Percentiles rank a stretch among this genome's conserved stretches.
Evolutionary conservation across 2,329 filamentous ascomycete species (phyloP).

Genomic region (Aspergillus eucalypticola): DNA sequence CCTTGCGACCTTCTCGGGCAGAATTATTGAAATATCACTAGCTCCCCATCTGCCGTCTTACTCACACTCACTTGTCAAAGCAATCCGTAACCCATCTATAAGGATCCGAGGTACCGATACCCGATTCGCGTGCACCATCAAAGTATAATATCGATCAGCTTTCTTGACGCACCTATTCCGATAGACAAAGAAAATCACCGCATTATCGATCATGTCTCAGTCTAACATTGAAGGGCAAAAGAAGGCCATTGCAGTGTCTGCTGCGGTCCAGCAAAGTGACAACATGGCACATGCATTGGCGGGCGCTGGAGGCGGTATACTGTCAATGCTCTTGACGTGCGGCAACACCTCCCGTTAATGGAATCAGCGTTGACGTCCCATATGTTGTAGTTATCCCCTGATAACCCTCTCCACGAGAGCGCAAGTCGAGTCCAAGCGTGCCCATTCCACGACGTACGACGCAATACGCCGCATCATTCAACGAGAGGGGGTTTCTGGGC

Average conservation of each 20-base stretch:
- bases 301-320: constrained; percentile 86
- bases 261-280: constrained; percentile 80
- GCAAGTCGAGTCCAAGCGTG: constrained; percentile 94
- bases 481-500: constrained; percentile 82
- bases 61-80: not conserved
- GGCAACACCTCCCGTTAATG: constrained; percentile 22
- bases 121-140: not conserved
- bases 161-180: constrained; percentile 1
- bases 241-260: constrained; percentile 53
- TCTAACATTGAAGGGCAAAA: constrained; percentile 39
- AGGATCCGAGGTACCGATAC: not conserved
- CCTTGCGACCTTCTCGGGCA: not conserved
- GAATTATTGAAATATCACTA: not conserved
- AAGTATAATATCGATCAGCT: not conserved
- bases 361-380: constrained; percentile 11
- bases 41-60: not conserved
- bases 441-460: constrained; percentile 78
- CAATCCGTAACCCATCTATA: constrained; percentile 2
- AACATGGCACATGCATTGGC: constrained; percentile 95
- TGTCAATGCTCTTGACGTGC: constrained; percentile 94
- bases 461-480: constrained; percentile 85
- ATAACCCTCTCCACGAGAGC: constrained; percentile 97
- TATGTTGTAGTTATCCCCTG: constrained; percentile 74
- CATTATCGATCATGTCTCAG: constrained; percentile 39
- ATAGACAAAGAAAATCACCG: not conserved